Base-by-base conservation (phyloP, 441 rosid species). In the Populus hybrid region DNA sequence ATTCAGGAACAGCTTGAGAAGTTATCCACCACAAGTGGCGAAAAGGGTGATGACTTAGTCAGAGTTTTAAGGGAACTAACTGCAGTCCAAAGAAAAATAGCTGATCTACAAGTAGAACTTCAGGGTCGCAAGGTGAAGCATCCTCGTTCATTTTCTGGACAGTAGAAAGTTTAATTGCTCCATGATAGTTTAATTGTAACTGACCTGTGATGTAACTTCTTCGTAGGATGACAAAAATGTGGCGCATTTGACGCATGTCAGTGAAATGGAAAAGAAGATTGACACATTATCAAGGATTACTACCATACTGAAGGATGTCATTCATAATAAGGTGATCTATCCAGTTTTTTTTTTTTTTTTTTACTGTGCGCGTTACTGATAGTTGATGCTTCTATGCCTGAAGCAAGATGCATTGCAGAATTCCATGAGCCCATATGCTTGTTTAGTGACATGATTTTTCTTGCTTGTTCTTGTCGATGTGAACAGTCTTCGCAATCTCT, bases 211-310 rank as follows among this genome's bases (percentile, higher is more conserved):
- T 59, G 8, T 80, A 67, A 24, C 73, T 67, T 32, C 69, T 67
- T 23, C 74, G 70, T 79, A 92, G 99, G 98, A 94, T 82, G 98
- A 95, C 78, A 95, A 94, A 82, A 96, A 96, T 81, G 98, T 94
- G 78, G 89, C 98, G 0, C 98, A 94, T 86, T 85, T 96, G 89
- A 96, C 97, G 5, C 98, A 96, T 77, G 98, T 84, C 10, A 91
- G 93, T 80, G 98, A 94, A 86, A 96, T 94, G 99, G 93, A 91
- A 80, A 93, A 88, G 87, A 96, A 96, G 90, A 89, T 90, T 35
- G 98, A 93, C 73, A 96, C 95, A 74, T 78, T 96, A 72, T 83
- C 93, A 23, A 96, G 97, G 87, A 96, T 96, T 78, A 94, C 98
- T 40, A 87, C 95, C 12, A 90, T 94, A 72, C 69, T 96, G 86